Conservation (phyloP, 352 stramenopile genomes). For the Blastocystis sp. region DNA sequence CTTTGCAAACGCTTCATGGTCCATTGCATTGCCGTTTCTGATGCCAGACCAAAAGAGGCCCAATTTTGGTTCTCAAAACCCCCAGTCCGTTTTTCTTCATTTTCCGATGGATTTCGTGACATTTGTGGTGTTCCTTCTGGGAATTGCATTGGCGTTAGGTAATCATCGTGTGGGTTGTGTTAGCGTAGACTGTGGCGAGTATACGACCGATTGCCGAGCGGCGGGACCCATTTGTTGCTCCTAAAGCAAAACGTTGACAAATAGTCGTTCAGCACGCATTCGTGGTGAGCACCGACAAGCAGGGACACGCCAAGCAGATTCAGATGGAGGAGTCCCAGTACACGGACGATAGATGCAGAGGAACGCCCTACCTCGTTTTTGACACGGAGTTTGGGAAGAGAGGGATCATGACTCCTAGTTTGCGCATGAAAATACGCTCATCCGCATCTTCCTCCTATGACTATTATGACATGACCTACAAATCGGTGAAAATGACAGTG, state of each 20-base stretch:
- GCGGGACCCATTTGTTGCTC: conserved; percentile 29
- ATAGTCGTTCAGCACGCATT: conserved; percentile 28
- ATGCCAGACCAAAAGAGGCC: no score
- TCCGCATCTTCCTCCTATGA: not conserved
- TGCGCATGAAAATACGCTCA: not conserved
- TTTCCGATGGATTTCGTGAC: no score
- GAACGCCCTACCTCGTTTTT: conserved; percentile 18
- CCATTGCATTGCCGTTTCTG: not conserved
- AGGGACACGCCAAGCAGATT: conserved; percentile 23
- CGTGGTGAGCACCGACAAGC: not conserved
- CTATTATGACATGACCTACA: conserved; percentile 45
- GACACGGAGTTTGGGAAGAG: not conserved
- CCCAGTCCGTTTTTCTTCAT: not conserved
- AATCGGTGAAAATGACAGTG: conserved; percentile 29
- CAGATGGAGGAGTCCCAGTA: conserved; percentile 21
- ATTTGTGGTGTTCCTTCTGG: no score
- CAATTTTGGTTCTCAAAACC: conserved; percentile 29
- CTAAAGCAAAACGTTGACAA: not conserved
- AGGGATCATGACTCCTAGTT: not conserved
- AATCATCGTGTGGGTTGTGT: not conserved
- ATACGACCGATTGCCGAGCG: conserved; percentile 26
- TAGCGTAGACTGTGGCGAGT: conserved; percentile 45
- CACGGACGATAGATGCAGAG: not conserved
- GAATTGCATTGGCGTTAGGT: not conserved
- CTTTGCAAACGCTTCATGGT: not conserved